Evolutionary conservation across 208 protist species (phyloP), one percentile per base, ranked within the genome.

Genomic region (Leishmania aethiopica): DNA sequence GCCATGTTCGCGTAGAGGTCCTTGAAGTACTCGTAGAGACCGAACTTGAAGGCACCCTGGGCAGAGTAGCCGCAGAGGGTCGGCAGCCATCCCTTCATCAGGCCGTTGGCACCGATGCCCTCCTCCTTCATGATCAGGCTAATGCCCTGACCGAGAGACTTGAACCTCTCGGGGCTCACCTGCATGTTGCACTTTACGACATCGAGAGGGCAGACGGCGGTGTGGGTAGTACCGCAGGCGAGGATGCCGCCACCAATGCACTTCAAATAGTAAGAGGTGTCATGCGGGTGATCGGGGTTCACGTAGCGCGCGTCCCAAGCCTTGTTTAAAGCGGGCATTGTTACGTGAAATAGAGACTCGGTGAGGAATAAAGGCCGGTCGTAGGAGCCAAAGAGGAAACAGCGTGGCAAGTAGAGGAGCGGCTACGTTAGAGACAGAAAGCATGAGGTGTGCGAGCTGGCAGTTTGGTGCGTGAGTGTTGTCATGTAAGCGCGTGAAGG

Each of bases 181-280:
- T 99, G 98, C 86, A 98, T 98, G 86, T 97, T 98, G 84, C 96
- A 99, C 93, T 99, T 99, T 78, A 98, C 95, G 2, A 99, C 92
- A 84, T 99, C 98, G 77, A 99, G 90, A 2, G 98, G 98, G 83
- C 96, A 98, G 37, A 99, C 90, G 19, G 91, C 80, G 28, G 91
- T 96, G 96, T 99, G 98, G 72, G 98, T 99, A 1, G 98, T 84
- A 78, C 98, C 97, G 84, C 98, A 99, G 15, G 94, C 92, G 19
- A 99, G 86, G 62, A 98, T 89, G 84, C 98, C 98, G 32, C 97
- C 98, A 76, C 97, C 86, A 51, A 96, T 82, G 87, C 97, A 99
- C 86, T 98, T 98, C 75, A 92, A 78, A 86, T 98, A 99, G 93
- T 99, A 99, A 42, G 74, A 78, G 79, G 76, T 86, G 64, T 96